Conservation (phyloP, 1,284 basidiomycete species). For the Entoloma clypeatum region DNA sequence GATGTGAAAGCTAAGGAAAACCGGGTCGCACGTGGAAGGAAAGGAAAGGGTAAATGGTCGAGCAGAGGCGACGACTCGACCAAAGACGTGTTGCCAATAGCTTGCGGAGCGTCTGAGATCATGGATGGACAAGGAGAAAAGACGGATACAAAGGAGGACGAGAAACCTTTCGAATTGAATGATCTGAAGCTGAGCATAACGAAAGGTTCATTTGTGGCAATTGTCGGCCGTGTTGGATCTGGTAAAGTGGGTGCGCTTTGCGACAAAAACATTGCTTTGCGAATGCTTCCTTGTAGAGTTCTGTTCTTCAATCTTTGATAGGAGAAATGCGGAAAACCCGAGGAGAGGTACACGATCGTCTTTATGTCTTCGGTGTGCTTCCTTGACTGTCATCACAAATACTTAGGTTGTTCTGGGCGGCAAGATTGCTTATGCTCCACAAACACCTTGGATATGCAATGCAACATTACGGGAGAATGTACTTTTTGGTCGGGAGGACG, state of each 20-base stretch:
- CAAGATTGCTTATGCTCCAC: constrained; percentile 71
- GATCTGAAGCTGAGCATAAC: constrained; percentile 56
- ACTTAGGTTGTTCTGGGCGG: constrained; percentile 59
- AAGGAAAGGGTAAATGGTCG: no score
- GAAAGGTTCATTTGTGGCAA: constrained; percentile 62
- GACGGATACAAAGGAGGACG: constrained; percentile 30
- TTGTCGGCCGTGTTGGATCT: constrained; percentile 71
- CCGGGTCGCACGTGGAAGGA: no score
- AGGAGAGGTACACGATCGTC: constrained; percentile 53
- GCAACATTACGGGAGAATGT: constrained; percentile 18
- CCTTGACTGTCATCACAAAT: constrained; percentile 9
- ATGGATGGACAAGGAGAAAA: constrained; percentile 11
- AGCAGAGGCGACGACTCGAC: no score
- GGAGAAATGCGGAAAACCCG: constrained; percentile 72
- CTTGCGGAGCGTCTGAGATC: constrained; percentile 13
- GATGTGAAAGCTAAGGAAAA: constrained; percentile 16
- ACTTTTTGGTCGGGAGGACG: constrained; percentile 33
- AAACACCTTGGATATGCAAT: constrained; percentile 45
- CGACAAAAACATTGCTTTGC: background rate
- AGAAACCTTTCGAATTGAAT: constrained; percentile 60
- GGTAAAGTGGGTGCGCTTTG: constrained; percentile 52
- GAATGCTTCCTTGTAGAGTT: constrained; percentile 39
- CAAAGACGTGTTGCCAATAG: constrained; percentile 11
- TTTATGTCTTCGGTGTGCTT: background rate
- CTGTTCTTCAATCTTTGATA: constrained; percentile 66